A percentile compares a stretch with the other conserved stretches of the same genome.
Evolutionary conservation across 2,329 filamentous ascomycete genomes (phyloP).

Genomic region (Verticillium longisporum): DNA sequence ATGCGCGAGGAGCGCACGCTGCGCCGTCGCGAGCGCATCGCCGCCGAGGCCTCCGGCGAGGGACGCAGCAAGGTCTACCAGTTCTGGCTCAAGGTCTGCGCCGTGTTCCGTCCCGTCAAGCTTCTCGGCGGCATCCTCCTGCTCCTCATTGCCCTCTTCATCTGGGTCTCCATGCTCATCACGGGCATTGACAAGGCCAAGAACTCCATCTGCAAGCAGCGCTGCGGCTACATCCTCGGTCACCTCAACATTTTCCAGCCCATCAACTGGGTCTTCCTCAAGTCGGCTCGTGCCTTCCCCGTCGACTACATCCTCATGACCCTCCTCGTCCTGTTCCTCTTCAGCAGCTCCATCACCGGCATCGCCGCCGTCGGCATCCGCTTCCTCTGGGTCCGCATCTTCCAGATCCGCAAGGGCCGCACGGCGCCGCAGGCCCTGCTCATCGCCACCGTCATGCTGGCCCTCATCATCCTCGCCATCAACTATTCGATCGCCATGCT

Average conservation of each 20-base stretch:
- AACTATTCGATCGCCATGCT: conserved; percentile 93
- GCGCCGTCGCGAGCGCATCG: conserved; percentile 80
- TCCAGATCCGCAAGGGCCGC: conserved; percentile 81
- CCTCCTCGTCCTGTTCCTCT: conserved; percentile 77
- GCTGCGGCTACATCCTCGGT: conserved; percentile 87
- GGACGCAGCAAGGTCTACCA: conserved; percentile 68
- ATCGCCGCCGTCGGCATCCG: conserved; percentile 85
- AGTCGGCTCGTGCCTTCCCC: conserved; percentile 77
- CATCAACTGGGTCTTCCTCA: conserved; percentile 81
- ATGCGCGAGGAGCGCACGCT: conserved; percentile 88
- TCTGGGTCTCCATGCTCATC: conserved; percentile 90
- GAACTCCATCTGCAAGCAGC: conserved; percentile 85
- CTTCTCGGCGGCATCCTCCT: conserved; percentile 77
- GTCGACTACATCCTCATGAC: conserved; percentile 89
- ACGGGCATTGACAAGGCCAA: conserved; percentile 94
- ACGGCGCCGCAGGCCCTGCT: conserved; percentile 89
- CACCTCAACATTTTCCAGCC: conserved; percentile 90
- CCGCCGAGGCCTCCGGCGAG: conserved; percentile 73
- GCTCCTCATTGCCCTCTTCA: conserved; percentile 63
- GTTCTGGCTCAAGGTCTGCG: conserved; percentile 72
- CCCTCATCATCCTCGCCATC: conserved; percentile 80
- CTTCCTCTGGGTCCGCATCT: conserved; percentile 91
- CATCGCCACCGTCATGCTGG: conserved; percentile 84
- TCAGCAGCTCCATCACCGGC: conserved; percentile 80
- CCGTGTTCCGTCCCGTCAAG: conserved; percentile 81